phyloP scores from a whole-genome alignment of 441 rosid genomes.

The Gossypium lobatum region DNA sequence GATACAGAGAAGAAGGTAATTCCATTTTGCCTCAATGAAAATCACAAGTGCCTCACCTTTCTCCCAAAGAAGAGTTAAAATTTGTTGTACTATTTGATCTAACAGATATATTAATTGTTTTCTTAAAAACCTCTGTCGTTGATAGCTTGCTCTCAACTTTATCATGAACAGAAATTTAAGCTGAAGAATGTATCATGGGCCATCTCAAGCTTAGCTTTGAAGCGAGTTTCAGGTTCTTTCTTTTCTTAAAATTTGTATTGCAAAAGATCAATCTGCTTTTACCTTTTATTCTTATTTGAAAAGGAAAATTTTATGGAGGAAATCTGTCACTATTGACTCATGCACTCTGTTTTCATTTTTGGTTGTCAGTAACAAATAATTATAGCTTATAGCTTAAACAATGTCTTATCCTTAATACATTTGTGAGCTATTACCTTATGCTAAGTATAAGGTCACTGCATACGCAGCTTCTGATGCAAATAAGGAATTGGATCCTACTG shows the following conservation, averaged over 20 bases:
- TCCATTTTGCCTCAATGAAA: constrained; percentile 14
- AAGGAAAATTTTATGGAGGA: neutral
- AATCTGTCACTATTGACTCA: neutral
- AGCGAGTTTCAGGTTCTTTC: constrained; percentile 66
- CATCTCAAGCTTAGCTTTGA: constrained; percentile 65
- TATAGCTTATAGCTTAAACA: neutral
- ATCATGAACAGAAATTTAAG: constrained; percentile 66
- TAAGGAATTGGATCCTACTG: constrained; percentile 60
- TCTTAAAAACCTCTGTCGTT: constrained; percentile 22
- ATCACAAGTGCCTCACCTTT: neutral
- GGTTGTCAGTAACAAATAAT: neutral
- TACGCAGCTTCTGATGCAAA: constrained; percentile 52
- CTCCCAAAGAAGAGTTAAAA: constrained; percentile 5
- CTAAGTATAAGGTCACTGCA: constrained; percentile 21
- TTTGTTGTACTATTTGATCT: constrained; percentile 3
- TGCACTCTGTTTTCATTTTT: neutral
- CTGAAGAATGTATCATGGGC: constrained; percentile 98
- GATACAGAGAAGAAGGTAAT: constrained; percentile 46
- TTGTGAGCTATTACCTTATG: neutral
- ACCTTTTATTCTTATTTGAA: constrained; percentile 1
- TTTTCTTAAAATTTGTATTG: constrained; percentile 8
- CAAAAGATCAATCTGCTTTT: neutral
- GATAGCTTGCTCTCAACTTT: constrained; percentile 20
- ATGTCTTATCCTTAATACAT: neutral
- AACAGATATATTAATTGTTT: neutral